Base-by-base conservation (phyloP, 108 stramenopile species). In the Skeletonema potamos region DNA sequence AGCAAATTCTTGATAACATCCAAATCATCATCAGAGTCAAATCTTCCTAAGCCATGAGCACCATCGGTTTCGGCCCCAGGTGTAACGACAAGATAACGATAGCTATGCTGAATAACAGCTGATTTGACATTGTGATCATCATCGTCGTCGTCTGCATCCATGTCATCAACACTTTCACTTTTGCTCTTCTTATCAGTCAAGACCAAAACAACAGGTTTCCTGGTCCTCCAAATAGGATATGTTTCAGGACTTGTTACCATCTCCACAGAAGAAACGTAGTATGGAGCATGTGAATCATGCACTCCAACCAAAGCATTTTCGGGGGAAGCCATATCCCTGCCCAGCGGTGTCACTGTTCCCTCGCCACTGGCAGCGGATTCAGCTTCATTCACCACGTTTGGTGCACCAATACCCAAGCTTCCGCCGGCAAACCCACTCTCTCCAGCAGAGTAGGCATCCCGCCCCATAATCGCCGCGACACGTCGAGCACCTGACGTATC, bases 191-290 rank as follows among this genome's bases (percentile, higher is more conserved):
- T 29, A 61, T 65, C 74, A 10, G 71, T 46, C 58, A 57, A 43
- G 18, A 59, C 72, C 68, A 82, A 58, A 9, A 77, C 62, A 11
- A 82, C 65, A 18, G 81, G 81, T 46, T 48, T 27, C 62, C 43
- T 56, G 8, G 81, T 82, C 81, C 64, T 70, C 81, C 81, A 82
- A 3, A 82, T 57, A 9, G 81, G 81, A 57, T 82, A 82, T 8
- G 76, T 82, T 1, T 77, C 76, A 6, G 81, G 81, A 55, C 58
- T 59, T n/a, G 81, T 82, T 9, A 71, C 69, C 75, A 82, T 76
- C 51, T 76, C 74, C 26, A 82, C 70, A 64, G 59, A 71, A 2
- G 55, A 64, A 7, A 62, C 64, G 46, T 65, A 64, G 41, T 2
- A 54, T 4, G 56, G 59, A 7, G 74, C 36, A 27, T 58, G 64